Percentiles rank a stretch among this genome's conserved stretches.
These are phyloP conservation scores for Eucommia ulmoides DNA, from an alignment of 257 asterid genomes.

Conservation along the genomic window DNA sequence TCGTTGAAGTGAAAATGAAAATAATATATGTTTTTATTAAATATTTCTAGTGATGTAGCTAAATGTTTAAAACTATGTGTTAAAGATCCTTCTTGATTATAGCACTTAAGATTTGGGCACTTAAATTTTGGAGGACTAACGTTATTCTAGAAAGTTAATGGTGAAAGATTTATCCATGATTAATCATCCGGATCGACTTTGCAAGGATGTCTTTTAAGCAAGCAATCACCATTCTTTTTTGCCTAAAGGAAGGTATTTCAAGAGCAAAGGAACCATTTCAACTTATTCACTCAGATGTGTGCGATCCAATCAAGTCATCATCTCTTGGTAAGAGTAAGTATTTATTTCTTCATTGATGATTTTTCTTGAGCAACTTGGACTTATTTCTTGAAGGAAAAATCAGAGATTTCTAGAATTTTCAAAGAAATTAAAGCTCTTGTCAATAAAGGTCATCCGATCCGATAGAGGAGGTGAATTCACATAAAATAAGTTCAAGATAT, in stretches of 20 bases:
- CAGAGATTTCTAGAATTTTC: background rate
- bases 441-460: background rate
- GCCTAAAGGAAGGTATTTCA: background rate
- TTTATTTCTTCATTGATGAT: background rate
- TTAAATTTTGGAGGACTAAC: background rate
- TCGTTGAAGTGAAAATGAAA: background rate
- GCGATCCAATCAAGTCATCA: background rate
- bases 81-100: background rate
- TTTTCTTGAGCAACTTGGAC: background rate
- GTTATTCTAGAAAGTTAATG: background rate
- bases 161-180: background rate
- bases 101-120: background rate
- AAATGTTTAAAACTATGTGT: background rate
- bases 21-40: background rate
- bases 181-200: background rate
- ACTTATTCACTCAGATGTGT: background rate
- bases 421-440: background rate
- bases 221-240: background rate
- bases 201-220: background rate
- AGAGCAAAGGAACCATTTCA: background rate
- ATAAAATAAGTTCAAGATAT: background rate
- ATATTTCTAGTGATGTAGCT: background rate
- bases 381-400: background rate
- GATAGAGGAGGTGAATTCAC: background rate
- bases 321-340: background rate